A percentile compares a stretch with the other conserved stretches of the same genome.
Evolutionary conservation across 1,139 yeast genomes (phyloP).

Genomic region (Debaryomyces subglobosus): DNA sequence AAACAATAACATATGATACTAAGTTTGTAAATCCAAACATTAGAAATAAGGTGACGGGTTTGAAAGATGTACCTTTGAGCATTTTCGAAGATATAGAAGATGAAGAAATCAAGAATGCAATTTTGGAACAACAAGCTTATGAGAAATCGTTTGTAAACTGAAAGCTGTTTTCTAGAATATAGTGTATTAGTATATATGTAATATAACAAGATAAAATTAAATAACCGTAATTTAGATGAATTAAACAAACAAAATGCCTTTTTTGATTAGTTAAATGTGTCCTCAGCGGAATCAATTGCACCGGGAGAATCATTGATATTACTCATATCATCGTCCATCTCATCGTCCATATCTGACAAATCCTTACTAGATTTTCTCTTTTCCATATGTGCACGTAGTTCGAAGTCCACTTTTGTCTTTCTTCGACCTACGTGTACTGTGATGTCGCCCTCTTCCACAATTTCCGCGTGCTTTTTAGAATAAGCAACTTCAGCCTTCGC

Average conservation of each 20-base stretch:
- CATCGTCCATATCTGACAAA: conserved; percentile 20
- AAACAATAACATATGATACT: conserved; percentile 51
- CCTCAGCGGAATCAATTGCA: conserved; percentile 32
- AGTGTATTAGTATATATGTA: conserved; percentile 9
- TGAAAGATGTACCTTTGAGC: conserved; percentile 57
- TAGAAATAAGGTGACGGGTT: conserved; percentile 60
- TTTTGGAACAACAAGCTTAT: conserved; percentile 61
- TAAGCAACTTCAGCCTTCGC: conserved; percentile 59
- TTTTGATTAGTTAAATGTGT: conserved; percentile 5
- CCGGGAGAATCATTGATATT: conserved; percentile 26
- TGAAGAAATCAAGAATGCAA: conserved; percentile 61
- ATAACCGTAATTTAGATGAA: conserved; percentile 7
- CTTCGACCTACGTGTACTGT: conserved; percentile 53
- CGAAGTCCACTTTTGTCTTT: conserved; percentile 53
- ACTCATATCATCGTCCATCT: conserved; percentile 17
- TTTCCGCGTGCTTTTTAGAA: conserved; percentile 51
- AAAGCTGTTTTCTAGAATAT: neutral
- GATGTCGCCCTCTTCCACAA: conserved; percentile 47
- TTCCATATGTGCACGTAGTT: conserved; percentile 52
- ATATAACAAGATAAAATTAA: conserved; percentile 8
- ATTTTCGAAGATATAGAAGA: conserved; percentile 58
- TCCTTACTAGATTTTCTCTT: conserved; percentile 31
- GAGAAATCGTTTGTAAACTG: conserved; percentile 36
- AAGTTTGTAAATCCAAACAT: conserved; percentile 48
- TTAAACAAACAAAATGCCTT: conserved; percentile 1